Evolutionary conservation across 257 asterid species (phyloP).

Genomic region (Henckelia pumila): DNA sequence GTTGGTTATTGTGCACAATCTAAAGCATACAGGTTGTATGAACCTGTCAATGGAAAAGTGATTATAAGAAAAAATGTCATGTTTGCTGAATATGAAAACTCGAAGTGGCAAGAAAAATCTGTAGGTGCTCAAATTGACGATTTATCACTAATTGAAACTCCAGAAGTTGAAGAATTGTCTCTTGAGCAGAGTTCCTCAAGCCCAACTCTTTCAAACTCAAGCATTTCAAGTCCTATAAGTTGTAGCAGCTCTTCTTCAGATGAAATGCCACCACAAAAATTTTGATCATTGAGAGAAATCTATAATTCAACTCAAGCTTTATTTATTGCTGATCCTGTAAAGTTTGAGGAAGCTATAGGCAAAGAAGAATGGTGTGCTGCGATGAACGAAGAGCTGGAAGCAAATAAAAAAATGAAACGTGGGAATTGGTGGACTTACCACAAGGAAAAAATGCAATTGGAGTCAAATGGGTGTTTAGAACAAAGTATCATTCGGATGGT

Average conservation of each 20-base stretch:
- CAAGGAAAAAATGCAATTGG: too few species aligned
- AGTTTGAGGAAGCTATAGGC: not conserved
- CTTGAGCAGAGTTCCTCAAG: too few species aligned
- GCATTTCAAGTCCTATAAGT: not conserved
- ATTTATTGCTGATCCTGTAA: not conserved
- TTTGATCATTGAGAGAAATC: not conserved
- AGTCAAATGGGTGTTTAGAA: too few species aligned
- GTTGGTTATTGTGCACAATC: slow-evolving; percentile 1
- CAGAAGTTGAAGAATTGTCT: too few species aligned
- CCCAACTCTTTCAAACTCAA: not conserved
- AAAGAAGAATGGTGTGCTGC: not conserved
- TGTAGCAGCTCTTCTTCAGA: not conserved
- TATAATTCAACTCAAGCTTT: not conserved
- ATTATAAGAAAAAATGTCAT: not conserved
- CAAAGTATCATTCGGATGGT: too few species aligned
- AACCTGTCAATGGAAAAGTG: not conserved
- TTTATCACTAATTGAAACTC: too few species aligned
- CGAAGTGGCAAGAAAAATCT: too few species aligned
- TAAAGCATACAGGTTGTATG: slow-evolving; percentile 16
- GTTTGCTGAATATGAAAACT: not conserved
- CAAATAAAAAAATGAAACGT: not conserved
- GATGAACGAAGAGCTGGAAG: not conserved
- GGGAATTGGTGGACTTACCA: too few species aligned
- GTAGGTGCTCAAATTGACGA: not conserved
- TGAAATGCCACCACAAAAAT: not conserved